Base-by-base conservation (phyloP, 768 basidiomycete genomes). In the Saitozyma podzolica region DNA sequence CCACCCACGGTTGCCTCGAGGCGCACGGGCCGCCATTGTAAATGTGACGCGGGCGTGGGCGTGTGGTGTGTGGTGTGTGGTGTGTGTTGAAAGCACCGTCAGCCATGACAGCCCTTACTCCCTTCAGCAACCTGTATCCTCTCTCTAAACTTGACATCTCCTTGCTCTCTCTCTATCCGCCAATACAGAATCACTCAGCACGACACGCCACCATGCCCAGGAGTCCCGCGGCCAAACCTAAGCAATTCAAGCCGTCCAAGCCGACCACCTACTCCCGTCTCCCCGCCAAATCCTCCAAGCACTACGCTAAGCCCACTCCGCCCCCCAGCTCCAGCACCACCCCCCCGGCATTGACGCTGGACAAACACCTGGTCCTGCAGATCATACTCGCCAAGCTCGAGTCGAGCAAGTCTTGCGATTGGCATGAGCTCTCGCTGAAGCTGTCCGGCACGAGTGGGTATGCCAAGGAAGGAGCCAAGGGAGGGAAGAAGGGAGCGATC, bases 381-480 rank as follows among this genome's bases (percentile, higher is more conserved):
- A 59, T 68, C 43, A 50, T 68, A 50, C 37, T 69, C 0, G 60
- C 66, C 41, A 60, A 65, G 49, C 54, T 74, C 10, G 69, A 70
- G 14, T 54, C 58, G 10, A 29, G 20, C 14, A 74, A 68, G 54
- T 58, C 47, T n/a, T 61, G 60, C 17, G 72, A 74, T 52, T 74
- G 69, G 69, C 59, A 58, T 47, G 65, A 59, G 8, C 56, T 74
- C 9, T 42, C 63, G 16, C 39, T 63, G 51, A 51, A 56, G 42
- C n/a, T 68, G 49, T 41, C 40, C 13, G 40, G 13, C 37, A 56
- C 52, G 40, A 37, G 45, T 39, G 52, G 19, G 47, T 13, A 17
- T 20, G 29, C 29, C 29, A 5, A 29, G 29, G 51, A 42, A 8
- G 58, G 1, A 40, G 37, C 16, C 50, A 54, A 56, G 40, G 56